Evolutionary conservation across 2,329 filamentous ascomycete species (phyloP).

Genomic region (Mycocentrospora acerina): DNA sequence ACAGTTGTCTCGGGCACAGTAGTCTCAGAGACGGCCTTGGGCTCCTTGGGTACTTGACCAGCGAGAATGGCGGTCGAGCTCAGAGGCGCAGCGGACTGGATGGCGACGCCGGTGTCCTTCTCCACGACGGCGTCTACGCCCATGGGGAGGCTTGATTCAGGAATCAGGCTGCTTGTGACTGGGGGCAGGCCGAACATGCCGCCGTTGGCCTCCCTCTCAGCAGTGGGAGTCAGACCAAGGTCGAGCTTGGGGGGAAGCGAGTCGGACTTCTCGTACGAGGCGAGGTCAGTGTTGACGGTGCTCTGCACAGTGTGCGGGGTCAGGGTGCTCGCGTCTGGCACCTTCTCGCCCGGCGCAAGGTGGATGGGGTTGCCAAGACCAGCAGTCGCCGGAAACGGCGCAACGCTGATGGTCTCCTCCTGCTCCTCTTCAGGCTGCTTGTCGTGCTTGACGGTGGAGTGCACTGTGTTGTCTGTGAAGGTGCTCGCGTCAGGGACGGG

Average conservation of each 20-base stretch:
- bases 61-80: slow-evolving; percentile 52
- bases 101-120: slow-evolving; percentile 42
- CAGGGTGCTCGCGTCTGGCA: slow-evolving; percentile 67
- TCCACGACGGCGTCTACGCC: slow-evolving; percentile 47
- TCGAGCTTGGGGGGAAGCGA: slow-evolving; percentile 50
- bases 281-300: slow-evolving; percentile 63
- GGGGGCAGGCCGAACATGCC: slow-evolving; percentile 50
- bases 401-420: slow-evolving; percentile 54
- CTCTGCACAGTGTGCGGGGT: slow-evolving; percentile 71
- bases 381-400: slow-evolving; percentile 60
- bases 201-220: slow-evolving; percentile 46
- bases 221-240: slow-evolving; percentile 46
- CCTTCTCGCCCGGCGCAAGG: slow-evolving; percentile 75
- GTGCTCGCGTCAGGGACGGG: slow-evolving; percentile 69
- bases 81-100: slow-evolving; percentile 46
- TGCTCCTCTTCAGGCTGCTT: slow-evolving; percentile 31
- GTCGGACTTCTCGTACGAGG: slow-evolving; percentile 81
- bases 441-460: slow-evolving; percentile 52
- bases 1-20: slow-evolving; percentile 57
- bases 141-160: slow-evolving; percentile 80
- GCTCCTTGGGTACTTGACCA: slow-evolving; percentile 48
- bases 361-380: slow-evolving; percentile 75
- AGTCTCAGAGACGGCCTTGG: slow-evolving; percentile 57
- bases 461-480: slow-evolving; percentile 69
- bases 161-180: slow-evolving; percentile 67